These are phyloP conservation scores for Colletotrichum viniferum DNA, from an alignment of 2,329 filamentous ascomycete species.

Conservation along the genomic window DNA sequence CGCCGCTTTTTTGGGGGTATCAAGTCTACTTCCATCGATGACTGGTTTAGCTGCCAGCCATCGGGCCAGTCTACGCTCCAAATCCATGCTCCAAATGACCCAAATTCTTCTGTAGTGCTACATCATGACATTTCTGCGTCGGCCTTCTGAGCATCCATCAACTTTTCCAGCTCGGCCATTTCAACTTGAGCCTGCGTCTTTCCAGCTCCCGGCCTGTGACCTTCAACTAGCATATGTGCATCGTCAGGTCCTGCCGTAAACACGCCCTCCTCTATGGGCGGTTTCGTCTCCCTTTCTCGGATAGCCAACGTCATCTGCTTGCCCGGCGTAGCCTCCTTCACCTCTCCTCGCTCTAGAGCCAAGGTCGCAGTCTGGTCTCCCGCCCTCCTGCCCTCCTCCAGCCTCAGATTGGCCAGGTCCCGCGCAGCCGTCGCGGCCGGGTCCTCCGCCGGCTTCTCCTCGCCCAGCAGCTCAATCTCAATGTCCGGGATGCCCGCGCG, in stretches of 20 bases:
- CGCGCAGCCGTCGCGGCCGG: conserved; percentile 41
- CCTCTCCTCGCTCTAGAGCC: conserved; percentile 54
- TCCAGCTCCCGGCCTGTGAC: conserved; percentile 40
- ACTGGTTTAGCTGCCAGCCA: neutral
- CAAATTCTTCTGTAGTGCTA: neutral
- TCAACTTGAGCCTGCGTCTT: conserved; percentile 32
- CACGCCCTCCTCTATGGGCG: conserved; percentile 26
- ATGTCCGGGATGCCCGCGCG: conserved; percentile 63
- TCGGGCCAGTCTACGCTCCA: neutral
- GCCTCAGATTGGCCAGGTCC: conserved; percentile 44
- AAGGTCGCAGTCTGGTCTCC: conserved; percentile 46
- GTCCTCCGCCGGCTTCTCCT: conserved; percentile 58
- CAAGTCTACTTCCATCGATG: neutral
- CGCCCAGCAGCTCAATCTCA: conserved; percentile 68
- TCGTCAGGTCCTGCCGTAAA: conserved; percentile 29
- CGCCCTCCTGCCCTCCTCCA: conserved; percentile 47
- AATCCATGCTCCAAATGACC: neutral
- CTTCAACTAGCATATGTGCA: conserved; percentile 53
- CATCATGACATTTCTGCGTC: neutral
- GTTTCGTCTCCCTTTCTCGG: conserved; percentile 52
- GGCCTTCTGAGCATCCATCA: conserved; percentile 27
- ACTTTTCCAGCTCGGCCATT: conserved; percentile 14
- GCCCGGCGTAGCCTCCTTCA: conserved; percentile 8
- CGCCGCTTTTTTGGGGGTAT: conserved; percentile 14
- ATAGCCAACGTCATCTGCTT: conserved; percentile 53